Evolutionary conservation across 768 basidiomycete genomes (phyloP).

Genomic region (Tulasnella sp.): DNA sequence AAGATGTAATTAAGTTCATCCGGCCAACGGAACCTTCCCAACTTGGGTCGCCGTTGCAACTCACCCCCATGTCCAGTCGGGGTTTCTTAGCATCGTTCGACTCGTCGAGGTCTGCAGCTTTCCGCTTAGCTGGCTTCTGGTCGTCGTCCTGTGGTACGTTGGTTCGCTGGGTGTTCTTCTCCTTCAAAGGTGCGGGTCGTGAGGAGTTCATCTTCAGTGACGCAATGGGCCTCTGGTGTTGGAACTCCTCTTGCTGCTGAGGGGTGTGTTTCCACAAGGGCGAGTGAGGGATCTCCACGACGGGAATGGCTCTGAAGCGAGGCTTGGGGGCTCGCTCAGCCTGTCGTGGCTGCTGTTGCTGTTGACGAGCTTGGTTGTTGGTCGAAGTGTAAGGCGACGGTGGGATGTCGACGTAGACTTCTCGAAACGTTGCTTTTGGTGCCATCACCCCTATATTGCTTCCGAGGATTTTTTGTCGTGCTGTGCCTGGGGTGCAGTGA

Average conservation of each 20-base stretch:
- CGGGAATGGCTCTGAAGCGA: slow-evolving; percentile 65
- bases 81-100: neutral
- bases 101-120: neutral
- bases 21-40: too few relatives aligned
- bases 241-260: neutral
- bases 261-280: neutral
- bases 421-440: neutral
- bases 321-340: slow-evolving; percentile 13
- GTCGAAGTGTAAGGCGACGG: slow-evolving; percentile 30
- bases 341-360: neutral
- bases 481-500: neutral
- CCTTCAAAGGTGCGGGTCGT: neutral
- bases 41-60: too few relatives aligned
- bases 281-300: slow-evolving; percentile 27
- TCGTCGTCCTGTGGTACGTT: neutral
- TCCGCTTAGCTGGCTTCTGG: neutral
- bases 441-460: neutral
- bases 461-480: neutral
- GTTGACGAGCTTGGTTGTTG: slow-evolving; percentile 9
- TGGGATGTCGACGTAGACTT: slow-evolving; percentile 50
- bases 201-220: neutral
- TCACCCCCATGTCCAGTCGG: neutral
- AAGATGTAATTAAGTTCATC: neutral
- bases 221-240: neutral
- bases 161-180: neutral